Base-by-base conservation (phyloP, 164 flowering plant genomes). In the Tetracentron sinense region DNA sequence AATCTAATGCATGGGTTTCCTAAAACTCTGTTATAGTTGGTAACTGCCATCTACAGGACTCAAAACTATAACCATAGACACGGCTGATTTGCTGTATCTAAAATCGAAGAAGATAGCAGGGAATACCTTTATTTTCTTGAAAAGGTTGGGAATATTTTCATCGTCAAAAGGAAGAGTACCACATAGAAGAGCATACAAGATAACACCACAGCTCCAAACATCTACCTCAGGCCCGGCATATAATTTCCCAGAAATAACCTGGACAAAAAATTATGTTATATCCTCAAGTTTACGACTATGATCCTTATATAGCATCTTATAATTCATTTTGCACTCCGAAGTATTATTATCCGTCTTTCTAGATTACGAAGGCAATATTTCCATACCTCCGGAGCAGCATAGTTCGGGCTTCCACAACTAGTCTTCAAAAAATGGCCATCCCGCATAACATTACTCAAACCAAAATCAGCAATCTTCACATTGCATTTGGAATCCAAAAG, bases 181-280 rank as follows among this genome's bases (percentile, higher is more conserved):
- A 75, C 89, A 84, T 21, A 87, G 83, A 73, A 87, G 86, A 48
- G 89, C 92, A 72, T 87, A 87, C 64, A 87, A 68, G 42, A 87
- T 87, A 38, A 87, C 92, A 60, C 92, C 92, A 62, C 92, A 87
- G 70, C 92, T 86, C 92, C 92, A 86, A 30, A 86, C 87, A 77
- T 86, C 92, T 17, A 86, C 89, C 70, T 87, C 89, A 56, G 89
- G 85, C 6, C 92, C 92, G 65, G 88, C 82, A 77, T 87, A 87
- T 33, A 81, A 60, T 63, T 74, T 84, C 50, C 92, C 89, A 42
- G 89, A 84, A 26, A 86, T 83, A 31, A 86, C 87, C 92, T 86
- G 65, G n/a, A 46, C 14, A 47, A 50, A 38, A 27, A 25, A n/a
- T 15, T 20, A 35, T 6, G 26, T 33, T 27, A 56, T 31, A 20